A percentile compares a stretch with the other conserved stretches of the same genome.
Conservation (phyloP, 2,329 filamentous ascomycete genomes). For the Parasarocladium wereldwijsianum region DNA sequence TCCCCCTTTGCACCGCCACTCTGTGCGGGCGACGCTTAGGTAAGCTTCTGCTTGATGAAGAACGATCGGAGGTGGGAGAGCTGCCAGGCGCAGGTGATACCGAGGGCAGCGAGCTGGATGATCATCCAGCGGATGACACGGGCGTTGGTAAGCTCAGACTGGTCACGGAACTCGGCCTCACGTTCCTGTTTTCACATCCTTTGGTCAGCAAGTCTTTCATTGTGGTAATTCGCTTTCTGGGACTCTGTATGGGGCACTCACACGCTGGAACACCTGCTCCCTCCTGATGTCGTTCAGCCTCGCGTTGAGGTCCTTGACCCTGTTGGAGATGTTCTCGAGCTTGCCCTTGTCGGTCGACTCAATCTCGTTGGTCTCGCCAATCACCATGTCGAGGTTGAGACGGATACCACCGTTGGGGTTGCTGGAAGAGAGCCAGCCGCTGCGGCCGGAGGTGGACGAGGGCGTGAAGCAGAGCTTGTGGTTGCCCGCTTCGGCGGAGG, state of each 20-base stretch:
- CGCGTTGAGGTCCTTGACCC: slow-evolving; percentile 78
- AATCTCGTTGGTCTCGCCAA: slow-evolving; percentile 88
- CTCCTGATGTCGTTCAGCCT: slow-evolving; percentile 76
- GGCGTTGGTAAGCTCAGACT: slow-evolving; percentile 84
- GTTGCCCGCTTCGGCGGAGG: slow-evolving; percentile 83
- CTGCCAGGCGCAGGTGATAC: slow-evolving; percentile 89
- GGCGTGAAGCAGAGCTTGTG: slow-evolving; percentile 93
- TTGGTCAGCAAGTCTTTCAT: no score
- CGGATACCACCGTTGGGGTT: slow-evolving; percentile 63
- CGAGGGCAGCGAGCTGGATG: slow-evolving; percentile 74
- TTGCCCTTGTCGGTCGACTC: slow-evolving; percentile 89
- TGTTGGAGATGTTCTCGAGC: slow-evolving; percentile 75
- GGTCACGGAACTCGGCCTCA: slow-evolving; percentile 94
- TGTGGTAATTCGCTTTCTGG: no score
- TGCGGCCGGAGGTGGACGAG: slow-evolving; percentile 52
- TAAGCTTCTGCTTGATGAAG: slow-evolving; percentile 99
- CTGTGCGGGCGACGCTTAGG: slow-evolving; percentile 33
- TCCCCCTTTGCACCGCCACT: neutral
- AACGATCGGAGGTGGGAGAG: slow-evolving; percentile 88
- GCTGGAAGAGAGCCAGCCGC: slow-evolving; percentile 56
- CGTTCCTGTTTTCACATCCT: no score
- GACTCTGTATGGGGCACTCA: no score
- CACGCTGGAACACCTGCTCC: slow-evolving; percentile 93
- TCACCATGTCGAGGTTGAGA: slow-evolving; percentile 76
- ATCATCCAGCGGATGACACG: slow-evolving; percentile 90